These are phyloP conservation scores for Neonectria hederae DNA, from an alignment of 2,329 filamentous ascomycete genomes.

Conservation along the genomic window DNA sequence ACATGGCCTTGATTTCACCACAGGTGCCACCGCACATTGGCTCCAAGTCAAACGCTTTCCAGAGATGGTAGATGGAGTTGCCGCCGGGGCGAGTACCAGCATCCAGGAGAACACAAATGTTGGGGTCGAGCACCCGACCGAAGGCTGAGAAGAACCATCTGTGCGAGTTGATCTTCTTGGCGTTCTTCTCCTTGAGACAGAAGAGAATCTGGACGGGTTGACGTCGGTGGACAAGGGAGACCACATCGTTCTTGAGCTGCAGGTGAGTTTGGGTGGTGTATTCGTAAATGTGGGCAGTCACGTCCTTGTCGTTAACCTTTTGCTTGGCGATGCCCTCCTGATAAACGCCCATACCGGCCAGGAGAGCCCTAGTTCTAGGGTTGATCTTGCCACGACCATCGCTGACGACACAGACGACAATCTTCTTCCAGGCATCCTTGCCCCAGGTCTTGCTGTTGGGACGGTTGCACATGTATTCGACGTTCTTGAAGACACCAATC, in stretches of 20 bases:
- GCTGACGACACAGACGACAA: slow-evolving; percentile 96
- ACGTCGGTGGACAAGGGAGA: slow-evolving; percentile 83
- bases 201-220: slow-evolving; percentile 97
- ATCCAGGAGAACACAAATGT: slow-evolving; percentile 95
- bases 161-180: slow-evolving; percentile 99
- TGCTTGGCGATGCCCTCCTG: slow-evolving; percentile 99
- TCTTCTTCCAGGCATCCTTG: slow-evolving; percentile 99
- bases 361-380: slow-evolving; percentile 83
- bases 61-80: slow-evolving; percentile 96
- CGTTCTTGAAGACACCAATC: slow-evolving; percentile 98
- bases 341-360: slow-evolving; percentile 95
- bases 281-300: slow-evolving; percentile 97
- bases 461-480: slow-evolving; percentile 96
- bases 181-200: slow-evolving; percentile 98
- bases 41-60: slow-evolving; percentile 98
- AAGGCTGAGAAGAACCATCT: slow-evolving; percentile 99
- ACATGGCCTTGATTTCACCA: slow-evolving; percentile 98
- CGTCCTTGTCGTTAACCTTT: slow-evolving; percentile 94
- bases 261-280: slow-evolving; percentile 89
- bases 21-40: slow-evolving; percentile 98
- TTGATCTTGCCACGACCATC: slow-evolving; percentile 98
- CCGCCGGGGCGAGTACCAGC: slow-evolving; percentile 94
- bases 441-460: slow-evolving; percentile 98
- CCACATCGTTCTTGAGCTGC: slow-evolving; percentile 89
- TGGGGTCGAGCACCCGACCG: slow-evolving; percentile 89